These are phyloP conservation scores for Bifiguratus adelaidae DNA, from an alignment of 192 early-diverging fungal genomes.

Conservation along the genomic window DNA sequence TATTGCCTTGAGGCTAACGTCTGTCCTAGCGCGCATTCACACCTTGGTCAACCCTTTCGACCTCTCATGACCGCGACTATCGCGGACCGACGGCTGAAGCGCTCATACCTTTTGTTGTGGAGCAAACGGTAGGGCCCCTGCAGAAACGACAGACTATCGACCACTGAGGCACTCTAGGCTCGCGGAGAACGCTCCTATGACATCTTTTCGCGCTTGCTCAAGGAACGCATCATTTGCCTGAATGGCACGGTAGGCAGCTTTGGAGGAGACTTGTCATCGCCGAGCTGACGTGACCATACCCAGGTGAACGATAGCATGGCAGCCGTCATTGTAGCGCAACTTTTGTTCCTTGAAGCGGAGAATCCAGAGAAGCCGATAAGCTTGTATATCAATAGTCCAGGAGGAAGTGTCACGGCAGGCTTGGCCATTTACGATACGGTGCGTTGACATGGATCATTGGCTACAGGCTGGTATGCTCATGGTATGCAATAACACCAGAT, in stretches of 20 bases:
- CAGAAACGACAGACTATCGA: not conserved
- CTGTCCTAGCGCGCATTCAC: too few relatives aligned
- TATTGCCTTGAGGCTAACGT: too few relatives aligned
- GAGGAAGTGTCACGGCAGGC: slow-evolving; percentile 90
- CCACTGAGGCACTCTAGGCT: slow-evolving; percentile 21
- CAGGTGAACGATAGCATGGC: slow-evolving; percentile 75
- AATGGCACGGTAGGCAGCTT: slow-evolving; percentile 62
- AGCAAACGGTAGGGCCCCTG: slow-evolving; percentile 37
- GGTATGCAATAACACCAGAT: not conserved
- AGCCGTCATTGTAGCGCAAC: slow-evolving; percentile 86
- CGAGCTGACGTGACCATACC: not conserved
- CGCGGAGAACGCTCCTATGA: slow-evolving; percentile 93
- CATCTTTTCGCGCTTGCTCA: slow-evolving; percentile 93
- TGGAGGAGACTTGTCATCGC: not conserved
- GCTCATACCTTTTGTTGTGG: slow-evolving; percentile 53
- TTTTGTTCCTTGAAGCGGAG: slow-evolving; percentile 92
- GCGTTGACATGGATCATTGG: slow-evolving; percentile 7
- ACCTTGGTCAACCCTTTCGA: too few relatives aligned
- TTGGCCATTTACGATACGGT: slow-evolving; percentile 91
- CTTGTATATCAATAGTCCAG: slow-evolving; percentile 97
- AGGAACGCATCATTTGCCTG: slow-evolving; percentile 95
- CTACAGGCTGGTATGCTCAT: not conserved
- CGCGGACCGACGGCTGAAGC: too few relatives aligned
- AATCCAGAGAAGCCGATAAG: slow-evolving; percentile 88
- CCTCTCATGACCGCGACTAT: too few relatives aligned